These are phyloP conservation scores for Trichoderma sp. DNA, from an alignment of 2,329 filamentous ascomycete species.

Conservation along the genomic window DNA sequence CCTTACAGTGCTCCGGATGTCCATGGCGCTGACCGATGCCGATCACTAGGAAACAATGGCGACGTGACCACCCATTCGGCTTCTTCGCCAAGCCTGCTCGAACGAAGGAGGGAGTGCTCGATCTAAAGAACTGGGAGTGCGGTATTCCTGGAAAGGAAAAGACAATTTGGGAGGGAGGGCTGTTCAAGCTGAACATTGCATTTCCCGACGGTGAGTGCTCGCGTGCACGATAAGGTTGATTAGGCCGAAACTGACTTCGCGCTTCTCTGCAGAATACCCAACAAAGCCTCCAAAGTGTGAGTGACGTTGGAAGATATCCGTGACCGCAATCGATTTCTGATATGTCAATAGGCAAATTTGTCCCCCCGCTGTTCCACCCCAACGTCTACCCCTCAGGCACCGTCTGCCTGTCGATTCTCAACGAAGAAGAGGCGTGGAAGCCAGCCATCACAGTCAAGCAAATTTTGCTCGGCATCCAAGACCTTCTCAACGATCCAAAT, in stretches of 20 bases:
- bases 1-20: background rate
- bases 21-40: background rate
- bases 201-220: constrained; percentile 83
- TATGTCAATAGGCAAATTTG: constrained; percentile 77
- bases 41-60: constrained; percentile 83
- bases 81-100: constrained; percentile 92
- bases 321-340: constrained; percentile 7
- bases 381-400: constrained; percentile 99
- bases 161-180: constrained; percentile 96
- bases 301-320: constrained; percentile 39
- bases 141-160: constrained; percentile 95
- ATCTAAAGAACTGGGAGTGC: constrained; percentile 96
- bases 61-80: constrained; percentile 94
- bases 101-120: constrained; percentile 77
- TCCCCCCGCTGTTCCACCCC: constrained; percentile 93
- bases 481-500: constrained; percentile 93
- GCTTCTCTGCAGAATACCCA: constrained; percentile 74
- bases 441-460: constrained; percentile 98
- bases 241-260: constrained; percentile 28
- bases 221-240: constrained; percentile 4
- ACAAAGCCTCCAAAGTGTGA: constrained; percentile 98
- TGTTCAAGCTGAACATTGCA: constrained; percentile 90
- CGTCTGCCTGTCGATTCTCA: constrained; percentile 94
- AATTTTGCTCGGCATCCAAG: constrained; percentile 94
- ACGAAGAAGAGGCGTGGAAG: constrained; percentile 98